These are phyloP conservation scores for Avena insularis DNA, from an alignment of 176 grass and related monocot species.

Conservation along the genomic window DNA sequence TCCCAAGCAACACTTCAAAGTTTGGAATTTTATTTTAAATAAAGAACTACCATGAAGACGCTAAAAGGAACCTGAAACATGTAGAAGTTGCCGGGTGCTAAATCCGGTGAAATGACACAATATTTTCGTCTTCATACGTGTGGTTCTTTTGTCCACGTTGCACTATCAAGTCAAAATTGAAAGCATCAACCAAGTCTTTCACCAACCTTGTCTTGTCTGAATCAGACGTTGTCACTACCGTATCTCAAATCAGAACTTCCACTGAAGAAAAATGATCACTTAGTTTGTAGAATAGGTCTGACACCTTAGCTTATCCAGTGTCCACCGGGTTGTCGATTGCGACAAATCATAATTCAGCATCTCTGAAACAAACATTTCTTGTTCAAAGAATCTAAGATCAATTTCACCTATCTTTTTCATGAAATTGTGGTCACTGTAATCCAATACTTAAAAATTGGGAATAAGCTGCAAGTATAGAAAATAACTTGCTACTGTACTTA, in stretches of 20 bases:
- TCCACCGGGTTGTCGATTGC: not conserved
- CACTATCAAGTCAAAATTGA: conserved; percentile 28
- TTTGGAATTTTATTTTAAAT: not conserved
- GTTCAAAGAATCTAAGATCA: not conserved
- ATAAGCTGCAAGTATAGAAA: not conserved
- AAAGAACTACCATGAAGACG: not conserved
- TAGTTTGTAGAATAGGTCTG: not conserved
- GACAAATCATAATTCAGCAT: not conserved
- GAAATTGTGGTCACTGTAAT: not conserved
- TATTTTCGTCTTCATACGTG: not conserved
- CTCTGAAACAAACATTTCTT: not conserved
- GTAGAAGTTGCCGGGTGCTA: not conserved
- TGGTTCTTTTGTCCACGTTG: conserved; percentile 18
- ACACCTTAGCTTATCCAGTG: not conserved
- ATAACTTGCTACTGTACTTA: not conserved
- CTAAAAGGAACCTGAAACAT: not conserved
- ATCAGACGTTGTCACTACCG: conserved; percentile 10
- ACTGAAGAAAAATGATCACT: conserved; percentile 9
- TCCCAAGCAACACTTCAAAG: not conserved
- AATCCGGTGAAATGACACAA: not conserved
- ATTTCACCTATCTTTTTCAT: conserved; percentile 15
- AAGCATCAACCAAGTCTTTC: not conserved
- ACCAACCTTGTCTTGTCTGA: not conserved
- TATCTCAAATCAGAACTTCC: conserved; percentile 15
- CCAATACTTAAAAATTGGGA: conserved; percentile 3